A percentile compares a stretch with the other conserved stretches of the same genome.
Evolutionary conservation across 179 eudicot species (phyloP).

Genomic region (Nepenthes alata): DNA sequence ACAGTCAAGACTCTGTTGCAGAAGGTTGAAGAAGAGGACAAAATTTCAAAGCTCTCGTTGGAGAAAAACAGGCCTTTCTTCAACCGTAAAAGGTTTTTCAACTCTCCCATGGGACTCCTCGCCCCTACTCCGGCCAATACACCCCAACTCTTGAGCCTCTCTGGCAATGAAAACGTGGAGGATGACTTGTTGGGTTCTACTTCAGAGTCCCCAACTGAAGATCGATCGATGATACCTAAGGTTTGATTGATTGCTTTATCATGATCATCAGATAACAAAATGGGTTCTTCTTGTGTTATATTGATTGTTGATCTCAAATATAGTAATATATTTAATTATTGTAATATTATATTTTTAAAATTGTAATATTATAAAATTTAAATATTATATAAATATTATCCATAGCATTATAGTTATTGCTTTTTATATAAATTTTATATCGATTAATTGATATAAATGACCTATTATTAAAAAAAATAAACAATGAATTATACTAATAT

Average conservation of each 20-base stretch:
- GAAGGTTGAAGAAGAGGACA: conserved; percentile 80
- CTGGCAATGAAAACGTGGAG: conserved; percentile 11
- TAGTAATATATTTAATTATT: no score
- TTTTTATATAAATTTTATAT: no score
- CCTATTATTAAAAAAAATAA: no score
- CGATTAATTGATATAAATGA: no score
- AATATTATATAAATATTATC: no score
- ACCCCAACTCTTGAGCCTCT: conserved; percentile 28
- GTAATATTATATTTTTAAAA: no score
- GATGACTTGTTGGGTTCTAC: conserved; percentile 12
- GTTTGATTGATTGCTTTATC: conserved; percentile 11
- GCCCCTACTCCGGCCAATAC: conserved; percentile 90
- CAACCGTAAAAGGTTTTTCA: conserved; percentile 23
- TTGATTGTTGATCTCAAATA: no score
- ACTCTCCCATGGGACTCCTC: conserved; percentile 33
- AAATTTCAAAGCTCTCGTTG: conserved; percentile 36
- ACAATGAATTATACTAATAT: no score
- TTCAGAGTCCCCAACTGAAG: conserved; percentile 37
- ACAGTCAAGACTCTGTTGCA: conserved; percentile 76
- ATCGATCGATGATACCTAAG: conserved; percentile 30
- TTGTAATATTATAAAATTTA: no score
- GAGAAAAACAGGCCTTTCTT: conserved; percentile 17
- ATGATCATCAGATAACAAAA: no score
- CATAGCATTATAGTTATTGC: no score
- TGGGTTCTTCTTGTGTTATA: no score